These are phyloP conservation scores for Tetradesmus obliquus DNA, from an alignment of 139 green algal species.

Conservation along the genomic window DNA sequence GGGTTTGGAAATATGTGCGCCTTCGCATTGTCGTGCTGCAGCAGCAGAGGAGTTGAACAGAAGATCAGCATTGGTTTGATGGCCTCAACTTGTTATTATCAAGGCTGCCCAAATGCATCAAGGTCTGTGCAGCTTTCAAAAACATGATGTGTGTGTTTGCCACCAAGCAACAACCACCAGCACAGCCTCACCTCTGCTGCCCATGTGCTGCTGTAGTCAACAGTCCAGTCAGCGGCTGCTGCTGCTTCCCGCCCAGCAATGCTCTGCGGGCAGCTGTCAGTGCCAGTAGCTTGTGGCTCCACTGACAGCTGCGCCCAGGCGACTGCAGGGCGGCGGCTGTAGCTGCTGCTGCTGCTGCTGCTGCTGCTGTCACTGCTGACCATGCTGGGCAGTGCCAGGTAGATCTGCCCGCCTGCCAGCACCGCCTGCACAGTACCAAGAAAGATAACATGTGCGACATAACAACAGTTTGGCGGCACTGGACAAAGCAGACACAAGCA, in stretches of 20 bases:
- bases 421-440: not conserved
- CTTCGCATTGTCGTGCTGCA: not conserved
- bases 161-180: not conserved
- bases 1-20: not conserved
- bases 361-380: not conserved
- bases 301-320: slow-evolving; percentile 12
- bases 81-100: not conserved
- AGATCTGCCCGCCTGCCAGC: slow-evolving; percentile 3
- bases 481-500: no score
- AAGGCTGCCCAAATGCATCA: no score
- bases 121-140: no score
- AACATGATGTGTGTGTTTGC: not conserved
- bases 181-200: not conserved
- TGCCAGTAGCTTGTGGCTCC: not conserved
- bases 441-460: not conserved
- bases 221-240: not conserved
- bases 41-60: not conserved
- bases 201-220: slow-evolving; percentile 33
- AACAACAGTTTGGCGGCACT: no score
- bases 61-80: not conserved
- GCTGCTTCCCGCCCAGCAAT: not conserved
- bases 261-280: slow-evolving; percentile 33
- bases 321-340: slow-evolving; percentile 15
- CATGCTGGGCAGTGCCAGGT: slow-evolving; percentile 1
- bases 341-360: not conserved